phyloP scores from a whole-genome alignment of 1,284 basidiomycete species.

The Laetiporus sulphureus region DNA sequence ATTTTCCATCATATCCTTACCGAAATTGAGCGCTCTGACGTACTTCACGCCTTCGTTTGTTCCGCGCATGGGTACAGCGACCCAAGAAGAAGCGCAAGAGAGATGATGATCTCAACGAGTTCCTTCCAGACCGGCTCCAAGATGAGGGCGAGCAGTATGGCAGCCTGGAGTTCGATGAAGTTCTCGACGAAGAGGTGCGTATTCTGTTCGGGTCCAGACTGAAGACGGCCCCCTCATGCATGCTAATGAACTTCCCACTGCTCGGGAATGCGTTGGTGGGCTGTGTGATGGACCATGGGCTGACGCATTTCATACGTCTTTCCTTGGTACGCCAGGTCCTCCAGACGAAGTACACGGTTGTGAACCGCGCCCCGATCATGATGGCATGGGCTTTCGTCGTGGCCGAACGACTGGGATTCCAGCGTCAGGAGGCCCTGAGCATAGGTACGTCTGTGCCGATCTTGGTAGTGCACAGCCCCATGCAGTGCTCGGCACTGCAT shows the following conservation, averaged over 20 bases:
- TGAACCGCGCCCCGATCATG: constrained; percentile 93
- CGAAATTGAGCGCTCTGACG: constrained; percentile 8
- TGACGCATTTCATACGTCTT: constrained; percentile 1
- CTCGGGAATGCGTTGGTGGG: not conserved
- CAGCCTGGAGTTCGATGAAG: constrained; percentile 66
- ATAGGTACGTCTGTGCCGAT: constrained; percentile 48
- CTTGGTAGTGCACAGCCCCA: constrained; percentile 8
- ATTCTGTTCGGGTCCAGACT: not conserved
- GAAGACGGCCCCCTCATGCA: not conserved
- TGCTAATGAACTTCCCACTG: not conserved
- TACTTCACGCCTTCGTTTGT: not conserved
- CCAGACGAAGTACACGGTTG: constrained; percentile 51
- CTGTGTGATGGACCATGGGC: not conserved
- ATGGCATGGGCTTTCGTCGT: constrained; percentile 88
- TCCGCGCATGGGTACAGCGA: constrained; percentile 1
- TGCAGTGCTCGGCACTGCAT: constrained; percentile 12
- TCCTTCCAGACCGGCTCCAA: constrained; percentile 44
- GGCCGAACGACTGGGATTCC: constrained; percentile 81
- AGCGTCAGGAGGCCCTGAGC: constrained; percentile 82
- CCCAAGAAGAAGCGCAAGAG: constrained; percentile 33
- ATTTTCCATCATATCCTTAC: constrained; percentile 11
- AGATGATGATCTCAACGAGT: constrained; percentile 47
- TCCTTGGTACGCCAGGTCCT: constrained; percentile 40
- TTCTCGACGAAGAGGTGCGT: constrained; percentile 60
- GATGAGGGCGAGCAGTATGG: constrained; percentile 45